Percentiles rank a stretch among this genome's conserved stretches.
Evolutionary conservation across 345 rosid genomes (phyloP).

Genomic region (Citropsis articulata): DNA sequence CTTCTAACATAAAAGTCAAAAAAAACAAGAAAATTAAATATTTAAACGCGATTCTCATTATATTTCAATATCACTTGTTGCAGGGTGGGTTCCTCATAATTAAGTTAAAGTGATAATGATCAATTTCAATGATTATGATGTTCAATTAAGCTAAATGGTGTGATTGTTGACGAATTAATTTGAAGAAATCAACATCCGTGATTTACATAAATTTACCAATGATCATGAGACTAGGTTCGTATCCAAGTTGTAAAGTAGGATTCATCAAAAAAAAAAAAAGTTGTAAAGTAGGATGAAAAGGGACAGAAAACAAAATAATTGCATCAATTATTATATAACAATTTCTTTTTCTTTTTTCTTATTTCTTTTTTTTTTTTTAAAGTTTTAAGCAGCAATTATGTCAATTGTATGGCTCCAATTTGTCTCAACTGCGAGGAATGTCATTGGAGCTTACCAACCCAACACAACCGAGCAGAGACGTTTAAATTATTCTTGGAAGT

Average conservation of each 20-base stretch:
- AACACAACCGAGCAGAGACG: not conserved
- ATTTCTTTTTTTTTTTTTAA: too few species aligned
- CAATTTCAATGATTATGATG: too few species aligned
- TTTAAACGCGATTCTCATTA: not conserved
- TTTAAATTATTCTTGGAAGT: not conserved
- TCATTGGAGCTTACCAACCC: slow-evolving; percentile 4
- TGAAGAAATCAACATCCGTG: not conserved
- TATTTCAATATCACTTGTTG: not conserved
- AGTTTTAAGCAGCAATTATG: too few species aligned
- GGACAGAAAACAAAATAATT: not conserved
- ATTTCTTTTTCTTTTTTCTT: too few species aligned
- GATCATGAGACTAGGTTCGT: not conserved
- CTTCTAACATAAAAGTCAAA: not conserved
- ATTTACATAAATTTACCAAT: not conserved
- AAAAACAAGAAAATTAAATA: too few species aligned
- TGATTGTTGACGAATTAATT: not conserved
- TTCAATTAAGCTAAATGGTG: not conserved
- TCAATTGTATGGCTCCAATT: not conserved
- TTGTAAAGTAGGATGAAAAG: too few species aligned
- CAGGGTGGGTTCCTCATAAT: not conserved
- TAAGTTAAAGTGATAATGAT: not conserved
- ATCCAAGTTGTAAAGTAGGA: not conserved
- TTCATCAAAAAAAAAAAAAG: too few species aligned
- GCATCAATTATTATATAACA: not conserved
- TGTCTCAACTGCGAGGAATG: not conserved